Percentiles rank a stretch among this genome's conserved stretches.
phyloP scores from a whole-genome alignment of 371 early-diverging fungal species.

The Mucor sp. region DNA sequence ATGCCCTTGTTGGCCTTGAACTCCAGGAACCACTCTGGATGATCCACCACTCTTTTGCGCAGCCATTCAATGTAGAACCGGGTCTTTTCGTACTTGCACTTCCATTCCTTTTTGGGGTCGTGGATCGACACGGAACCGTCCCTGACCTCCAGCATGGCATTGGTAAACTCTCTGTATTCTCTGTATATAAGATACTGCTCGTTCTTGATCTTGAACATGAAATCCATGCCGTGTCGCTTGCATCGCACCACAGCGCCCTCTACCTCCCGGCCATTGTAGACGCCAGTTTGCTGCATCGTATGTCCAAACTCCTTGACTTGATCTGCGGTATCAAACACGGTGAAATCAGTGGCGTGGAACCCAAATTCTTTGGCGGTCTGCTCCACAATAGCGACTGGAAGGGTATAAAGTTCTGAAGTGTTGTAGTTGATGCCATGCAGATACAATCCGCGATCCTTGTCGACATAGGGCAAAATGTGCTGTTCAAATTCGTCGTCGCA shows the following conservation, averaged over 20 bases:
- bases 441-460: constrained; percentile 80
- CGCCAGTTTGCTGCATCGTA: constrained; percentile 60
- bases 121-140: constrained; percentile 9
- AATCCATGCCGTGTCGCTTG: constrained; percentile 39
- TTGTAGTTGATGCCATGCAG: constrained; percentile 94
- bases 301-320: constrained; percentile 73
- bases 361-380: constrained; percentile 78
- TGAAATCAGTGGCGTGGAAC: constrained; percentile 57
- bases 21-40: constrained; percentile 73
- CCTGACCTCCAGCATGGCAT: constrained; percentile 39
- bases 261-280: constrained; percentile 63
- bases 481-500: constrained; percentile 96
- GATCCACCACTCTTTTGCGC: constrained; percentile 47
- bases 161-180: constrained; percentile 95
- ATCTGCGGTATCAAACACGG: constrained; percentile 34
- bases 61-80: constrained; percentile 81
- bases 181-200: constrained; percentile 92
- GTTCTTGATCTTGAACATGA: constrained; percentile 93
- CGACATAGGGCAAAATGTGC: constrained; percentile 86
- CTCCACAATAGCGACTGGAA: constrained; percentile 63
- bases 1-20: constrained; percentile 79
- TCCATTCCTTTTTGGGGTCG: background rate
- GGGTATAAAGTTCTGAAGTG: constrained; percentile 67
- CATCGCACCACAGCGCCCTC: constrained; percentile 97
- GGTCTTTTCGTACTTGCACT: constrained; percentile 54